Conservation (phyloP, 2,329 filamentous ascomycete genomes). For the Chrysoporthe cubensis region DNA sequence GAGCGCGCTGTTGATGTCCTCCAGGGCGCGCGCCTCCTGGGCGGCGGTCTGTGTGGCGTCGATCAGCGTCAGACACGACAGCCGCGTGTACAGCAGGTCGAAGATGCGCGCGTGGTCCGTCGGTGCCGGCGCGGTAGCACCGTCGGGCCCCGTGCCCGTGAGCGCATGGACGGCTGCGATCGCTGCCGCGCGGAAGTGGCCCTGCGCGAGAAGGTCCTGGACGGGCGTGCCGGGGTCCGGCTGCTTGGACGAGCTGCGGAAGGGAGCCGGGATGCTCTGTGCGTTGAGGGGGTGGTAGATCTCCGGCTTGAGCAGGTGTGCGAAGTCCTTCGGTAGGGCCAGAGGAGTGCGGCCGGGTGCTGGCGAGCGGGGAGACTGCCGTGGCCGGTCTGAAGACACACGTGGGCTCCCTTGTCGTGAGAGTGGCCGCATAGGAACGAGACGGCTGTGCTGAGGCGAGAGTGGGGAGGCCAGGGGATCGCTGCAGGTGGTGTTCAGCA, state of each 20-base stretch:
- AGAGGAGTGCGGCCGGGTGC: constrained; percentile 38
- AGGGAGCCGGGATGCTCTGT: constrained; percentile 63
- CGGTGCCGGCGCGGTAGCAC: constrained; percentile 44
- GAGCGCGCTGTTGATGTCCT: constrained; percentile 61
- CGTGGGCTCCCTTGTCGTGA: constrained; percentile 33
- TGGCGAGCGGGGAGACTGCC: constrained; percentile 38
- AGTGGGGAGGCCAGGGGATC: constrained; percentile 33
- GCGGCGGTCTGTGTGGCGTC: constrained; percentile 71
- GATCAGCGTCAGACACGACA: constrained; percentile 81
- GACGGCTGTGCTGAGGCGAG: constrained; percentile 33
- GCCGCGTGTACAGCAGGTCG: constrained; percentile 75
- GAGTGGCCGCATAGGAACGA: constrained; percentile 29
- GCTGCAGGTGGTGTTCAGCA: constrained; percentile 30
- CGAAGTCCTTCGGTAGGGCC: constrained; percentile 70
- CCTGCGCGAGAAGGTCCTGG: constrained; percentile 66
- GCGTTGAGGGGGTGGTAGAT: constrained; percentile 82
- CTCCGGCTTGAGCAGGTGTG: constrained; percentile 76
- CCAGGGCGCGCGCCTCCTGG: constrained; percentile 67
- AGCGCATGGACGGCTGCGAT: constrained; percentile 67
- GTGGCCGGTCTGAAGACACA: constrained; percentile 34
- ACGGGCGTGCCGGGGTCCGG: constrained; percentile 68
- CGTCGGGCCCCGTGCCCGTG: constrained; percentile 47
- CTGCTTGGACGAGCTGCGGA: constrained; percentile 69
- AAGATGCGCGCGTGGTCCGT: constrained; percentile 71
- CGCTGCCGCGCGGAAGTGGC: constrained; percentile 82